These are phyloP conservation scores for Arthrobotrys sinensis DNA, from an alignment of 2,329 filamentous ascomycete species.

Conservation along the genomic window DNA sequence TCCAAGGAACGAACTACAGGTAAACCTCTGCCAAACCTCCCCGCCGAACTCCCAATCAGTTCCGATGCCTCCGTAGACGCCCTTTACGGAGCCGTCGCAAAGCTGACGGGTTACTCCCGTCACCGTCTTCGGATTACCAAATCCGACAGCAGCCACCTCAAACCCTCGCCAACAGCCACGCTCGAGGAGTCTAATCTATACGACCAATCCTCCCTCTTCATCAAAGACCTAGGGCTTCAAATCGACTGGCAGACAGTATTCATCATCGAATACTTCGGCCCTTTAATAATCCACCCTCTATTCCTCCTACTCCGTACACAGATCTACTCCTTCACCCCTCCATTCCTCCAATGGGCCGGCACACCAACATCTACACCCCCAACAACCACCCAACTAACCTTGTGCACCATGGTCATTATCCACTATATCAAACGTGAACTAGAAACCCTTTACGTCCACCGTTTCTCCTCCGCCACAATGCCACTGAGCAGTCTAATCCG, in stretches of 20 bases:
- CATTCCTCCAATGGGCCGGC: conserved; percentile 67
- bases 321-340: conserved; percentile 76
- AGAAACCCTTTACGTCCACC: conserved; percentile 94
- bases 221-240: conserved; percentile 96
- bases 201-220: conserved; percentile 78
- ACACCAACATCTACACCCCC: conserved; percentile 72
- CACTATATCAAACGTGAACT: conserved; percentile 97
- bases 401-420: conserved; percentile 79
- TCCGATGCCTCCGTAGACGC: conserved; percentile 65
- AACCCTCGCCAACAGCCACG: conserved; percentile 26
- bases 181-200: conserved; percentile 71
- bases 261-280: conserved; percentile 93
- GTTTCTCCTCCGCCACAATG: conserved; percentile 96
- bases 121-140: conserved; percentile 77
- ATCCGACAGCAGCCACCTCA: conserved; percentile 71
- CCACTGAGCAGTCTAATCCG: conserved; percentile 90
- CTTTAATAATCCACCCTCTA: conserved; percentile 84
- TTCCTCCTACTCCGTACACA: conserved; percentile 79
- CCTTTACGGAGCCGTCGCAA: conserved; percentile 74
- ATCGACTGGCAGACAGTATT: conserved; percentile 95
- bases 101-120: conserved; percentile 72
- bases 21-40: conserved; percentile 54
- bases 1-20: conserved; percentile 18
- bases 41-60: conserved; percentile 46
- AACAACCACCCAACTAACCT: conserved; percentile 79